A percentile compares a stretch with the other conserved stretches of the same genome.
Evolutionary conservation across 108 stramenopile genomes (phyloP).

Genomic region (Nitzschia palea): DNA sequence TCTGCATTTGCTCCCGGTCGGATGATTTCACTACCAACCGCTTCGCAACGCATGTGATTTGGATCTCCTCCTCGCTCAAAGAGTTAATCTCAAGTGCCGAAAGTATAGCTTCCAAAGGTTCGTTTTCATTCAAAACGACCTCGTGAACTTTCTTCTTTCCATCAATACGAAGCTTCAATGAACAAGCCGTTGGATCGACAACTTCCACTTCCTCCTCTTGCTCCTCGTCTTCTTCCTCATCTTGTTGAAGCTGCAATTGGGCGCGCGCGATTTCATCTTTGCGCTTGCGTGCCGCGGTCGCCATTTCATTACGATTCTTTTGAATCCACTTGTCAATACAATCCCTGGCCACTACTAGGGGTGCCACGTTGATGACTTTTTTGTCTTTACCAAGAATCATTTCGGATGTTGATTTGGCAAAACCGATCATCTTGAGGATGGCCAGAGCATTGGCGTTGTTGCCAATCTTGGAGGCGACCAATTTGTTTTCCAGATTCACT

Average conservation of each 20-base stretch:
- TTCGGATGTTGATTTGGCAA: constrained; percentile 30
- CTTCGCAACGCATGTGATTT: constrained; percentile 81
- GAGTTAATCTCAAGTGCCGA: constrained; percentile 41
- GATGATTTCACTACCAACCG: constrained; percentile 68
- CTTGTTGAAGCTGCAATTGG: constrained; percentile 43
- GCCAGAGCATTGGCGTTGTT: constrained; percentile 45
- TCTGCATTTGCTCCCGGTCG: constrained; percentile 54
- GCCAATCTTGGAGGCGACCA: constrained; percentile 65
- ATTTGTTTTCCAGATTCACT: constrained; percentile 75
- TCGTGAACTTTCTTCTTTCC: constrained; percentile 80
- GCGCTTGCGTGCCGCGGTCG: constrained; percentile 61
- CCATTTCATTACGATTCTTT: constrained; percentile 67
- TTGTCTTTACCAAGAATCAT: constrained; percentile 63
- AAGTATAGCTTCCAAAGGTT: constrained; percentile 49
- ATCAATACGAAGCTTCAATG: constrained; percentile 62
- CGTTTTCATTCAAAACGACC: constrained; percentile 51
- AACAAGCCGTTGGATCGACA: constrained; percentile 48
- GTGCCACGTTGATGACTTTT: constrained; percentile 73
- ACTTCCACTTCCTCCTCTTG: constrained; percentile 53
- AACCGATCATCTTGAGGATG: constrained; percentile 73
- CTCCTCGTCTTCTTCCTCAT: constrained; percentile 41
- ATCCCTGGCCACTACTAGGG: constrained; percentile 72
- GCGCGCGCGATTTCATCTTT: constrained; percentile 63
- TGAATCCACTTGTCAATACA: constrained; percentile 85
- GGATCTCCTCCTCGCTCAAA: constrained; percentile 50